Conservation (phyloP, 1,139 yeast genomes). For the Diutina ranongensis region DNA sequence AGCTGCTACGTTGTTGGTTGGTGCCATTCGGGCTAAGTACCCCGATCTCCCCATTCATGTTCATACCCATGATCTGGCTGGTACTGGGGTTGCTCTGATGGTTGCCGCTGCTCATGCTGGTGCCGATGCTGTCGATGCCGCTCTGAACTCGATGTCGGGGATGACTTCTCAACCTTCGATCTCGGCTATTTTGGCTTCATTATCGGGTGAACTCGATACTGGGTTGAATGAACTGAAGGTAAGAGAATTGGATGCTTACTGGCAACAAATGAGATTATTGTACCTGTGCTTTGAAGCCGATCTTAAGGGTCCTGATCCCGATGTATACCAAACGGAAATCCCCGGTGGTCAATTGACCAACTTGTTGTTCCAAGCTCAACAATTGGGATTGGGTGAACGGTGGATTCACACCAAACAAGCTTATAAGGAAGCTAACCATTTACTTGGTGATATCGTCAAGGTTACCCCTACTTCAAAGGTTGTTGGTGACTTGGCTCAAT, state of each 20-base stretch:
- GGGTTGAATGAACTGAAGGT: conserved; percentile 59
- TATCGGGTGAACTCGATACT: conserved; percentile 77
- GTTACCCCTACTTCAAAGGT: conserved; percentile 99
- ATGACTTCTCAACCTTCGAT: conserved; percentile 97
- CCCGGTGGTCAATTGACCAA: conserved; percentile 99
- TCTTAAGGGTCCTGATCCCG: conserved; percentile 98
- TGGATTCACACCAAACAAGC: conserved; percentile 95
- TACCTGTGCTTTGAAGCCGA: conserved; percentile 98
- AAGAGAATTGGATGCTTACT: conserved; percentile 80
- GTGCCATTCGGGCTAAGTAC: conserved; percentile 71
- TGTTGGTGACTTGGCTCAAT: conserved; percentile 97
- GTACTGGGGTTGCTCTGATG: conserved; percentile 98
- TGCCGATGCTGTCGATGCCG: conserved; percentile 97
- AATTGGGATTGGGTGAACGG: conserved; percentile 90
- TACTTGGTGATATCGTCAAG: conserved; percentile 93
- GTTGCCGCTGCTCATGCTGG: conserved; percentile 91
- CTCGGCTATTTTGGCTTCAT: conserved; percentile 82
- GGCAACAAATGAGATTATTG: conserved; percentile 97
- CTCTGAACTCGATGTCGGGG: conserved; percentile 95
- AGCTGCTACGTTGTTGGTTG: conserved; percentile 76
- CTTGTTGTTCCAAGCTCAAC: conserved; percentile 96
- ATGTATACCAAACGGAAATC: conserved; percentile 93
- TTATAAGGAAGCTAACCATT: conserved; percentile 77
- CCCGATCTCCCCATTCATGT: conserved; percentile 96
- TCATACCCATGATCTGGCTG: conserved; percentile 98